phyloP scores from a whole-genome alignment of 2,329 filamentous ascomycete species.

The Aspergillus versicolor region DNA sequence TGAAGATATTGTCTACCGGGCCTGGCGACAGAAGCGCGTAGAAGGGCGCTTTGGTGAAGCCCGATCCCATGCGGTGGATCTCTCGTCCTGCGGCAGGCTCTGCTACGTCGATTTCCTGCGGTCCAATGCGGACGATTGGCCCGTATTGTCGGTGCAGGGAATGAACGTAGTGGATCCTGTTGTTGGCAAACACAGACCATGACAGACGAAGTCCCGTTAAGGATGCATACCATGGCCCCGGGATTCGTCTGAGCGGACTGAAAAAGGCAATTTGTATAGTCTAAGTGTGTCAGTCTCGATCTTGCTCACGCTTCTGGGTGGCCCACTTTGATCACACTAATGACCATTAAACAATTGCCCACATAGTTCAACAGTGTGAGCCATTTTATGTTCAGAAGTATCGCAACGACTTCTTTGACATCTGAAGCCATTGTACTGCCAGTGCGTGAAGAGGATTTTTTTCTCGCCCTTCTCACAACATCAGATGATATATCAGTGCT shows the following conservation, averaged over 20 bases:
- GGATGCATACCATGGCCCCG: neutral
- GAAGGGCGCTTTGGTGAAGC: neutral
- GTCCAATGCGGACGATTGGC: conserved; percentile 24
- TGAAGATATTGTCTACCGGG: conserved; percentile 1
- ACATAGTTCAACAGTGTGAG: neutral
- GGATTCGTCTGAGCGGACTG: neutral
- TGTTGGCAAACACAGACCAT: neutral
- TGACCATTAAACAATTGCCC: neutral
- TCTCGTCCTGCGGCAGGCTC: neutral
- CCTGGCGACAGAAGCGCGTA: neutral
- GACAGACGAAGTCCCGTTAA: neutral
- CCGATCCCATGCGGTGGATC: conserved; percentile 4
- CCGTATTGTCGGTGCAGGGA: conserved; percentile 25
- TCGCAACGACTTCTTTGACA: neutral
- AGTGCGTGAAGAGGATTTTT: neutral
- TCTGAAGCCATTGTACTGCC: neutral
- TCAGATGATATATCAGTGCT: neutral
- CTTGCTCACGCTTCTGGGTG: neutral
- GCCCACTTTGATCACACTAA: neutral
- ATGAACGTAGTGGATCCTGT: conserved; percentile 19
- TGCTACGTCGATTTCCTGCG: conserved; percentile 19
- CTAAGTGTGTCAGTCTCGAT: neutral
- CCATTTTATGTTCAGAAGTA: neutral
- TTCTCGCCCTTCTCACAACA: neutral
- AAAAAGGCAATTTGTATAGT: neutral